Evolutionary conservation across 2,329 filamentous ascomycete species (phyloP).

Genomic region (Fusarium sp.): DNA sequence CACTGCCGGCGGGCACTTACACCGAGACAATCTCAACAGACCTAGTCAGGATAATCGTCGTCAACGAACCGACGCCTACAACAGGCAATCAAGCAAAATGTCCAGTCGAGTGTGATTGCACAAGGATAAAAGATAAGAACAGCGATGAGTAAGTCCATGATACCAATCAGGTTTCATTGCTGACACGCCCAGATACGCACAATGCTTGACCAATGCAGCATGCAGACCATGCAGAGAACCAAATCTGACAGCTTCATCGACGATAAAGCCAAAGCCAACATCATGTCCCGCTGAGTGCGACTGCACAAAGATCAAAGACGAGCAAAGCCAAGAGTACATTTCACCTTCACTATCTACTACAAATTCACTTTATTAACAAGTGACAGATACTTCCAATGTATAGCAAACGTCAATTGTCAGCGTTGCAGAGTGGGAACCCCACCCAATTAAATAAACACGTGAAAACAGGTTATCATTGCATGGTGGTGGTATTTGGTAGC

Average conservation of each 20-base stretch:
- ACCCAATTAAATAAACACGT: not conserved
- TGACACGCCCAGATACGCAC: constrained; percentile 39
- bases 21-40: constrained; percentile 29
- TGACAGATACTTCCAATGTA: constrained; percentile 48
- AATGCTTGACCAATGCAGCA: constrained; percentile 40
- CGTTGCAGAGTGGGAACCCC: constrained; percentile 10
- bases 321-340: constrained; percentile 44
- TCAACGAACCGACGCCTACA: constrained; percentile 21
- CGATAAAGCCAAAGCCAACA: not conserved
- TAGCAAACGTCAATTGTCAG: constrained; percentile 45
- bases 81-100: constrained; percentile 9
- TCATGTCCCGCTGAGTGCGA: constrained; percentile 33
- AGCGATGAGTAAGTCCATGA: constrained; percentile 32
- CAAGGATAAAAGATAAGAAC: constrained; percentile 38
- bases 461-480: not conserved
- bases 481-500: constrained; percentile 16
- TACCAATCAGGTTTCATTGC: not conserved
- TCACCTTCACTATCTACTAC: rapidly evolving
- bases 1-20: constrained; percentile 41
- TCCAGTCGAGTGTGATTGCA: constrained; percentile 41
- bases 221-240: constrained; percentile 41
- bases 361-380: not conserved
- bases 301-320: constrained; percentile 37
- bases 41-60: constrained; percentile 31
- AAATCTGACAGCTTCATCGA: constrained; percentile 9